Percentiles rank a stretch among this genome's conserved stretches.
Conservation (phyloP, 2,329 filamentous ascomycete genomes). For the Epichloe scottii region DNA sequence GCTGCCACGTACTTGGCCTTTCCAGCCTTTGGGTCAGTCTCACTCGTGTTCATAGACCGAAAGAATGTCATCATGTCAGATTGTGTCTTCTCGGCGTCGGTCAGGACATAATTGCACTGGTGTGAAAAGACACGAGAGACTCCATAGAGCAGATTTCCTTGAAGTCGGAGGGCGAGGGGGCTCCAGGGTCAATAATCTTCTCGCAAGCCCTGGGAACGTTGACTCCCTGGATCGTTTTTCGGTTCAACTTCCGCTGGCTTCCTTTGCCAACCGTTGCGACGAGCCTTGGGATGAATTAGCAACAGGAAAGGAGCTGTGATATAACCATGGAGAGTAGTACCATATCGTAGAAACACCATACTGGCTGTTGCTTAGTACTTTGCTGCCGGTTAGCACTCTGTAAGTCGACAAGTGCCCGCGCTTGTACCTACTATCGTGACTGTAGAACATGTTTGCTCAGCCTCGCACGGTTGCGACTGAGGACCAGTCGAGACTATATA, state of each 20-base stretch:
- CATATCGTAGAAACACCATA: constrained; percentile 93
- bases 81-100: constrained; percentile 65
- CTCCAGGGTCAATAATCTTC: constrained; percentile 70
- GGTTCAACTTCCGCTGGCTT: constrained; percentile 58
- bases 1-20: constrained; percentile 53
- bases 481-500: background rate
- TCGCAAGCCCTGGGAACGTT: constrained; percentile 76
- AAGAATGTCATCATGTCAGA: constrained; percentile 60
- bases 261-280: constrained; percentile 79
- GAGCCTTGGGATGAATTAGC: constrained; percentile 45
- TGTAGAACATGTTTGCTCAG: constrained; percentile 67
- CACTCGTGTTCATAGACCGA: constrained; percentile 37
- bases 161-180: constrained; percentile 78
- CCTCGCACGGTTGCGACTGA: too few species aligned
- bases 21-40: constrained; percentile 57
- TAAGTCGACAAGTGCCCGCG: background rate
- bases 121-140: constrained; percentile 76
- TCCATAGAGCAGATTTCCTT: constrained; percentile 78
- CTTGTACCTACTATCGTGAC: constrained; percentile 61
- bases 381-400: constrained; percentile 12
- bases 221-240: constrained; percentile 80
- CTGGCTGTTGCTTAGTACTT: constrained; percentile 73
- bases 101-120: constrained; percentile 76
- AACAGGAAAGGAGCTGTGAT: too few species aligned
- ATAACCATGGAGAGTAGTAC: constrained; percentile 34